Conservation (phyloP, 495 filamentous ascomycete genomes). For the Aspergillus sparsus region DNA sequence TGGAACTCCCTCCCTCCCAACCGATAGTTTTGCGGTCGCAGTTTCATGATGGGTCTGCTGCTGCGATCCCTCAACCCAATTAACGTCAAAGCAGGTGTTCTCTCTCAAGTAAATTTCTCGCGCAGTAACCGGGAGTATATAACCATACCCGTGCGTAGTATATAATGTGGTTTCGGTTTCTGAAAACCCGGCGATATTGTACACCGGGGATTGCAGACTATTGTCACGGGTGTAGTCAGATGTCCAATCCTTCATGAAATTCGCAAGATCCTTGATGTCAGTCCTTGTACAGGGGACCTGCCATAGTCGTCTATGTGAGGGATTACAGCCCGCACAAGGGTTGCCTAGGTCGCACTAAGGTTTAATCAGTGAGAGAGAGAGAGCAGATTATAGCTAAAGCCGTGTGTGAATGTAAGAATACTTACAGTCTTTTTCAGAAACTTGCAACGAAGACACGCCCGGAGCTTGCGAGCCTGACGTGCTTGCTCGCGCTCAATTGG, state of each 20-base stretch:
- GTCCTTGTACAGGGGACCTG: slow-evolving; percentile 94
- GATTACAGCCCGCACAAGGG: slow-evolving; percentile 88
- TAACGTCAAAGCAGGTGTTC: slow-evolving; percentile 85
- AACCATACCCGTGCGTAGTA: slow-evolving; percentile 88
- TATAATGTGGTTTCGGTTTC: slow-evolving; percentile 74
- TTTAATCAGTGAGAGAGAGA: background rate
- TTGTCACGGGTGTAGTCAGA: slow-evolving; percentile 90
- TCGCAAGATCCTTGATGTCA: slow-evolving; percentile 94
- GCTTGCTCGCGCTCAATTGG: slow-evolving; percentile 94
- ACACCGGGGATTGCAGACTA: slow-evolving; percentile 79
- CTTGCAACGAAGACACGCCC: slow-evolving; percentile 90
- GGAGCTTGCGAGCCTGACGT: slow-evolving; percentile 86
- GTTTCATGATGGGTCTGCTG: slow-evolving; percentile 74
- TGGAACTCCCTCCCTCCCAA: slow-evolving; percentile 79
- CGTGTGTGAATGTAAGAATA: background rate
- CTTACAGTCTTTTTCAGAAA: slow-evolving; percentile 89
- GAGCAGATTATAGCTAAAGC: background rate
- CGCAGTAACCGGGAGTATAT: slow-evolving; percentile 82
- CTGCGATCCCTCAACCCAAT: slow-evolving; percentile 81
- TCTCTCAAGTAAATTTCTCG: slow-evolving; percentile 88
- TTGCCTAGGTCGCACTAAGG: slow-evolving; percentile 82
- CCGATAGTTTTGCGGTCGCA: slow-evolving; percentile 80
- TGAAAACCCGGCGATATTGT: slow-evolving; percentile 90
- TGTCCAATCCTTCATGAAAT: slow-evolving; percentile 98
- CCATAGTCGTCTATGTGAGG: slow-evolving; percentile 89